Percentiles rank a stretch among this genome's conserved stretches.
Conservation (phyloP, 2,329 filamentous ascomycete species). For the Lachnellula suecica region DNA sequence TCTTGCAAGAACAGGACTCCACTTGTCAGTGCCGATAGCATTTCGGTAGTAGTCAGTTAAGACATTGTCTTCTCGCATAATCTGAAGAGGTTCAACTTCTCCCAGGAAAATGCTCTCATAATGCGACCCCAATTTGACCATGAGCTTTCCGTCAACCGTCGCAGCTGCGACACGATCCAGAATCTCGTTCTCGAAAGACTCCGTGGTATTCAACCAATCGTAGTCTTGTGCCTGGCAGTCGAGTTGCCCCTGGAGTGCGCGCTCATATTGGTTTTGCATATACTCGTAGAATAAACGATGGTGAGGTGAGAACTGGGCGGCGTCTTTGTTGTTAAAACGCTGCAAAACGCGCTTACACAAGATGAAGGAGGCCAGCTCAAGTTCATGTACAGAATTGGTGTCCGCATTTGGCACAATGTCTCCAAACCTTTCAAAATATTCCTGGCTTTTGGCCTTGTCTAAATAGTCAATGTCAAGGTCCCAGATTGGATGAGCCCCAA, state of each 20-base stretch:
- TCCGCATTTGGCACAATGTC: no score
- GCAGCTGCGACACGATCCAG: background rate
- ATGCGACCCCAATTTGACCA: background rate
- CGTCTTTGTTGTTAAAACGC: background rate
- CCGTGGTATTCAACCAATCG: background rate
- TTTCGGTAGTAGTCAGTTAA: constrained; percentile 1
- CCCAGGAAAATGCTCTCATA: background rate
- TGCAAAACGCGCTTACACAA: background rate
- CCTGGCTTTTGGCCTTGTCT: no score
- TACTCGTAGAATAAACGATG: background rate
- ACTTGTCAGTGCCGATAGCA: background rate
- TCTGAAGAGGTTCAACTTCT: constrained; percentile 2
- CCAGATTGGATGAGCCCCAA: no score
- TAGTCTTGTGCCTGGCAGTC: background rate
- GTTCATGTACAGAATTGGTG: no score
- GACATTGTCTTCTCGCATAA: constrained; percentile 4
- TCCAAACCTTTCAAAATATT: no score
- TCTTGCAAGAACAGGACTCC: background rate
- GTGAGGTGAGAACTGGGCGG: background rate
- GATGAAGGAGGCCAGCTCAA: background rate
- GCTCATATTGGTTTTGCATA: background rate
- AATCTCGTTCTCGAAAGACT: background rate
- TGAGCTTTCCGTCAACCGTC: background rate
- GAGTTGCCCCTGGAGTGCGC: background rate
- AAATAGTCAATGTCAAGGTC: no score